Evolutionary conservation across 176 grass and related monocot species (phyloP).

Genomic region (Ensete glaucum): DNA sequence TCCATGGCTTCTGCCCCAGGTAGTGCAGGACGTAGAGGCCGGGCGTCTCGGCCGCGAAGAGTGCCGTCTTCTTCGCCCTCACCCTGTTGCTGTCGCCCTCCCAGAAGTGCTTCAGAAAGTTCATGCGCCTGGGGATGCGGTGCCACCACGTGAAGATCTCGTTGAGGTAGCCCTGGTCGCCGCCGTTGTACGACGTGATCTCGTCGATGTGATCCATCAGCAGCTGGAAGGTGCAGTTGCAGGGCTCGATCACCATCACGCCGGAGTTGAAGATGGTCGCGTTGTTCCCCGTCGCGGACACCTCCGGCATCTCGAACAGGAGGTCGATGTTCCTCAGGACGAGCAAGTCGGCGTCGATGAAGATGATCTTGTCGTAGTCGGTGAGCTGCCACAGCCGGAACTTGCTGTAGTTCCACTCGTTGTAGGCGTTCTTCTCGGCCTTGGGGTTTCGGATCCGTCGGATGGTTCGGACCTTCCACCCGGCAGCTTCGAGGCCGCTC

Average conservation of each 20-base stretch:
- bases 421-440: constrained; percentile 76
- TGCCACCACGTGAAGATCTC: constrained; percentile 99
- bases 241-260: constrained; percentile 86
- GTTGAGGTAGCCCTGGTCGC: constrained; percentile 84
- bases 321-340: constrained; percentile 84
- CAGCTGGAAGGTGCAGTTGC: constrained; percentile 82
- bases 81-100: constrained; percentile 68
- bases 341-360: constrained; percentile 83
- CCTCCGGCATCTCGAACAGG: constrained; percentile 76
- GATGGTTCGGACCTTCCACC: constrained; percentile 89
- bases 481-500: constrained; percentile 61
- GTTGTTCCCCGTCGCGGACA: constrained; percentile 81
- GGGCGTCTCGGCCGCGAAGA: constrained; percentile 68
- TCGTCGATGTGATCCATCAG: constrained; percentile 87
- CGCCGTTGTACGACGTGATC: constrained; percentile 81
- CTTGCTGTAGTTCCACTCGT: constrained; percentile 98
- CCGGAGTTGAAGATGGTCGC: constrained; percentile 92
- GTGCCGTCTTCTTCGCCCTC: constrained; percentile 61
- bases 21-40: constrained; percentile 79
- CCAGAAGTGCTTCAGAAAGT: constrained; percentile 96
- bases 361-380: constrained; percentile 94
- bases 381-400: constrained; percentile 93
- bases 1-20: constrained; percentile 65
- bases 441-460: constrained; percentile 79
- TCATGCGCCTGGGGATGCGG: constrained; percentile 75